Evolutionary conservation across 2,329 filamentous ascomycete species (phyloP), one percentile per base, ranked within the genome.

Genomic region (Clarireedia monteithiana): DNA sequence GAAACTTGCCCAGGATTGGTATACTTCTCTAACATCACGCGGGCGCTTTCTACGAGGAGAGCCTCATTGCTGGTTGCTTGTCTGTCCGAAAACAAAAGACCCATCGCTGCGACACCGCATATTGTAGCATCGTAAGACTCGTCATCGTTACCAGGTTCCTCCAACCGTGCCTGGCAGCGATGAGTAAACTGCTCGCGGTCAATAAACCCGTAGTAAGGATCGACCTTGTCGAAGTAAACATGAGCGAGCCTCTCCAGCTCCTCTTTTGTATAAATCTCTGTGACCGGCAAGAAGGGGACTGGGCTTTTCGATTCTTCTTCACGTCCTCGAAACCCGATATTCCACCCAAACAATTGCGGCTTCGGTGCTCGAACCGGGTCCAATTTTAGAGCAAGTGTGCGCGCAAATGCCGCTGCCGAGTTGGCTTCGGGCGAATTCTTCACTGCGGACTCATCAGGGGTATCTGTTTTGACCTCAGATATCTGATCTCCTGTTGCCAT

Each of bases 301-400:
- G 7, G 7, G 10, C 27, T 9, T 30, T 10, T 10, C 7, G 27
- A 20, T 3, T 20, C 20, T 30, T 30, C 27, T 30, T 30, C 26
- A 9, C 24, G 23, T 36, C 70, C 60, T 24, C 27, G 27, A 7
- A 68, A 60, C 3, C 70, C 69, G n/a, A 66, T 60, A 48, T 72
- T 69, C 54, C 69, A 72, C 10, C 64, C 69, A 55, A 71, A 71
- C 1, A 69, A 69, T 53, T 72, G 69, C 24, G 71, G 58, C 20
- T 63, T 63, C 2, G 69, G 68, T 23, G 68, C 67, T 20, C 68
- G 67, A 1, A 47, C 23, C 4, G 34, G 51, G 12, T 54, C 51
- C 6, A 48, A 27, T n/a, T 54, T 54, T 20, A 30, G 4, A 12
- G 44, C 34, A 12, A 40, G 48, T 10, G 38, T 30, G 14, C 51